A percentile compares a stretch with the other conserved stretches of the same genome.
phyloP scores from a whole-genome alignment of 2,329 filamentous ascomycete species.

The Chrysosporium queenslandicum region DNA sequence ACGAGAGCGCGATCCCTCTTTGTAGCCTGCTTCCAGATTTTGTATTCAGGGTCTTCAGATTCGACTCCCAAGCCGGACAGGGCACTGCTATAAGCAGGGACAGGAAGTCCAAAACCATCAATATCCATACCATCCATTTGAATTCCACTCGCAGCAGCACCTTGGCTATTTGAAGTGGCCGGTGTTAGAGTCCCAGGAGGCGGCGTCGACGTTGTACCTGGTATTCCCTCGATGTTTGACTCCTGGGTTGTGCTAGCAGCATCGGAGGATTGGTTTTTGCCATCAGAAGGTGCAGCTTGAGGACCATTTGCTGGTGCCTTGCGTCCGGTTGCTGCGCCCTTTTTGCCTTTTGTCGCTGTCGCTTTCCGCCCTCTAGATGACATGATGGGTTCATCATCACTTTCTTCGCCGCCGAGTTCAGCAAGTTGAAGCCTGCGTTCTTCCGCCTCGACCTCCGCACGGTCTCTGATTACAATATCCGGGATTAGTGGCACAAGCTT shows the following conservation, averaged over 20 bases:
- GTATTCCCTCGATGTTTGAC: conserved; percentile 58
- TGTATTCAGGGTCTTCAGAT: conserved; percentile 82
- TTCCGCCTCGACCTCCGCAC: conserved; percentile 87
- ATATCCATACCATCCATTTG: conserved; percentile 81
- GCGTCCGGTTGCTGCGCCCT: conserved; percentile 47
- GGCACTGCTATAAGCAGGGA: conserved; percentile 56
- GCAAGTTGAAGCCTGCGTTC: conserved; percentile 69
- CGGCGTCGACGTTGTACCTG: conserved; percentile 77
- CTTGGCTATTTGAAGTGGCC: conserved; percentile 57
- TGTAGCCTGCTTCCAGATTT: conserved; percentile 97
- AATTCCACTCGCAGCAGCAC: conserved; percentile 50
- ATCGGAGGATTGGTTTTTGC: conserved; percentile 41
- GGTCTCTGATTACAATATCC: conserved; percentile 78
- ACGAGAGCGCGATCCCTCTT: conserved; percentile 87
- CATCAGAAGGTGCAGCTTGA: conserved; percentile 63
- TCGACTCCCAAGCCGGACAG: conserved; percentile 64
- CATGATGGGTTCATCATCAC: conserved; percentile 97
- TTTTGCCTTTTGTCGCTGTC: conserved; percentile 66
- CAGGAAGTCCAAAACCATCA: conserved; percentile 58
- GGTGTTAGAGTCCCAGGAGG: conserved; percentile 70
- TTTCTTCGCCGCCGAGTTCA: conserved; percentile 76
- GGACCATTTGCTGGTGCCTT: conserved; percentile 58
- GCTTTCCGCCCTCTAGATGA: conserved; percentile 87
- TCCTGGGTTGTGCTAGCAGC: conserved; percentile 61
- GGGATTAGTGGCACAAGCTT: conserved; percentile 93